Percentiles rank a stretch among this genome's conserved stretches.
phyloP scores from a whole-genome alignment of 208 protist species.

The Leishmania lainsoni region DNA sequence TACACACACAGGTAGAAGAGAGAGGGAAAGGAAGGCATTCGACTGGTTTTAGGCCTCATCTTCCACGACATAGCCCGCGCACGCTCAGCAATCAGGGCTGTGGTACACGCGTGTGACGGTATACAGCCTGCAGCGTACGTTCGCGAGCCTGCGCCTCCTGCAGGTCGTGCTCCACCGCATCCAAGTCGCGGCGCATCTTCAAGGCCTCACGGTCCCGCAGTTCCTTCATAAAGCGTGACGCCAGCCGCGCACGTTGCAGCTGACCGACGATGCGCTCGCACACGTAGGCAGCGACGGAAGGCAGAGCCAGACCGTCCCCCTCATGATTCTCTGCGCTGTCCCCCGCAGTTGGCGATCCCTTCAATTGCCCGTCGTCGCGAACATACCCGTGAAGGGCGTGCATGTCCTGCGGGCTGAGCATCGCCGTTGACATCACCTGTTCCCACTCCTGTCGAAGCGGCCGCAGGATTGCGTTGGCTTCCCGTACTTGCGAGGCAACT shows the following conservation, averaged over 20 bases:
- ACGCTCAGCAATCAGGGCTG: not conserved
- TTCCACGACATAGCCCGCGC: not conserved
- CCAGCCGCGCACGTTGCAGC: conserved; percentile 22
- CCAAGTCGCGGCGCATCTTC: conserved; percentile 47
- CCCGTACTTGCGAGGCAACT: conserved; percentile 27
- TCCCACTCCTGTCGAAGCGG: conserved; percentile 34
- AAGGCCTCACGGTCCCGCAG: conserved; percentile 35
- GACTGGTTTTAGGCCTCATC: not conserved
- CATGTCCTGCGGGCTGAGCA: conserved; percentile 22
- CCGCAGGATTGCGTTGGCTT: conserved; percentile 24
- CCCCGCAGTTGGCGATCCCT: not conserved
- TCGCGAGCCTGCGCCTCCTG: conserved; percentile 43
- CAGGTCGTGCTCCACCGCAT: conserved; percentile 35
- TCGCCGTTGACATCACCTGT: conserved; percentile 20
- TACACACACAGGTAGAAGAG: not conserved
- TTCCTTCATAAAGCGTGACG: conserved; percentile 16
- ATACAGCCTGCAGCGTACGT: conserved; percentile 52
- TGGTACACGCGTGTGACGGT: conserved; percentile 32
- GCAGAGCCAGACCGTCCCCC: not conserved
- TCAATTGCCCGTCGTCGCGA: conserved; percentile 23
- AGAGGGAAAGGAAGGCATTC: not conserved
- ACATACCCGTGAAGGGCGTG: conserved; percentile 30
- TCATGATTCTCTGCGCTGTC: not conserved
- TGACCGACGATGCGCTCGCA: conserved; percentile 20
- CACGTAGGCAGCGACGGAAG: conserved; percentile 31